Base-by-base conservation (phyloP, 1,284 basidiomycete genomes). In the Cryptococcus sp. region DNA sequence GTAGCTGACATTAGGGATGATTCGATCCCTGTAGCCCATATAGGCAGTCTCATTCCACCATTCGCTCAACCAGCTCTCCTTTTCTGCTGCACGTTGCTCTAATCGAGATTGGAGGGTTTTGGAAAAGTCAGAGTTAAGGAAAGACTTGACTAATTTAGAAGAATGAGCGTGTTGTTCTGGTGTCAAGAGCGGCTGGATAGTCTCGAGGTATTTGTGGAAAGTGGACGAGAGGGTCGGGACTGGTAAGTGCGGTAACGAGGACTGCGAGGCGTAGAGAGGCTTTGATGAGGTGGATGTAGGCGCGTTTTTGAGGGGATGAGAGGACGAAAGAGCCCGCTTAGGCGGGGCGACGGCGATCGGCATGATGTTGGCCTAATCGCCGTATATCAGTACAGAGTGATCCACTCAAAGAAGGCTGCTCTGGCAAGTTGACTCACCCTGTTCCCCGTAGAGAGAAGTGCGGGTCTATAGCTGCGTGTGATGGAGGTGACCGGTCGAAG, bases 31-130 rank as follows among this genome's bases (percentile, higher is more conserved):
- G 62, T 78, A 79, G 11, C 75, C 74, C 77, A 81, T 79, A 73
- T 84, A 83, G 23, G 93, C 94, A 10, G 79, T 84, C 44, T 97
- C 91, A 78, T 98, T 96, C 95, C 95, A 99, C 95, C 95, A 99
- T 57, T 96, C 92, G 54, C 84, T 84, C 37, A 99, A 83, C 95
- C 95, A 99, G 80, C 84, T 94, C 66, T 85, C 85, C 58, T 76
- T 78, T 45, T 74, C 73, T 26, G 65, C 60, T 0, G 91, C 91
- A 5, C 93, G 85, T 26, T 83, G 82, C 70, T 91, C 81, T 41
- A 98, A 83, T 4, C 95, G 83, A 55, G 81, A 77, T 79, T 98
- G 94, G n/a, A 98, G 83, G 58, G 86, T 84, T 44, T 84, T 82
- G 8, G 87, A 86, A 56, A 87, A 83, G 0, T 87, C 84, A 0